Percentiles rank a stretch among this genome's conserved stretches.
Conservation (phyloP, 2,329 filamentous ascomycete genomes). For the Pyricularia grisea region DNA sequence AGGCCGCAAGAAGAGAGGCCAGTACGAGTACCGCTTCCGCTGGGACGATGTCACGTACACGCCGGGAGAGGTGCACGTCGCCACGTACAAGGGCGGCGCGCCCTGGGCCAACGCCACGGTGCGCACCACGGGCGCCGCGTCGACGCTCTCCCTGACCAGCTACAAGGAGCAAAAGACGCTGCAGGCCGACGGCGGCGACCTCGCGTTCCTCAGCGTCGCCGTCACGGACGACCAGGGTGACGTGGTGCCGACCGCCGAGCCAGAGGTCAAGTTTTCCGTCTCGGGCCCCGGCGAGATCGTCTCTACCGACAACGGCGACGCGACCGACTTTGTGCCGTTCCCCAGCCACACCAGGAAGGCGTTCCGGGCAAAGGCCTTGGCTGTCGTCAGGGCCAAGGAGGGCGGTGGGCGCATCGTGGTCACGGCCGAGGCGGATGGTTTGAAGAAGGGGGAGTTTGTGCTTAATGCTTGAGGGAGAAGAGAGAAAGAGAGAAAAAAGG, state of each 20-base stretch:
- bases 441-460: conserved; percentile 6
- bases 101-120: conserved; percentile 34
- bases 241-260: conserved; percentile 30
- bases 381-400: conserved; percentile 23
- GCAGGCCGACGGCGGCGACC: conserved; percentile 25
- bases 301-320: conserved; percentile 42
- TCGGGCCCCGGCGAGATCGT: conserved; percentile 33
- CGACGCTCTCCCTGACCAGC: conserved; percentile 25
- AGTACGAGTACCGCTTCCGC: conserved; percentile 36
- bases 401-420: conserved; percentile 14
- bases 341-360: conserved; percentile 27
- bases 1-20: conserved; percentile 25
- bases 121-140: conserved; percentile 29
- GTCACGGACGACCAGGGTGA: conserved; percentile 34
- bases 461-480: neutral
- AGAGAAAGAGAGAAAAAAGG: neutral
- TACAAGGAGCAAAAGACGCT: conserved; percentile 27
- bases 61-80: conserved; percentile 35
- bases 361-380: conserved; percentile 29
- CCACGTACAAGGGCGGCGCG: conserved; percentile 35
- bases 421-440: conserved; percentile 8
- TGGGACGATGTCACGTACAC: conserved; percentile 42
- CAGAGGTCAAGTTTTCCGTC: conserved; percentile 32
- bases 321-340: conserved; percentile 32
- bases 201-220: conserved; percentile 34